Evolutionary conservation across 192 early-diverging fungal species (phyloP), one percentile per base, ranked within the genome.

Genomic region (Phycomyces nitens): DNA sequence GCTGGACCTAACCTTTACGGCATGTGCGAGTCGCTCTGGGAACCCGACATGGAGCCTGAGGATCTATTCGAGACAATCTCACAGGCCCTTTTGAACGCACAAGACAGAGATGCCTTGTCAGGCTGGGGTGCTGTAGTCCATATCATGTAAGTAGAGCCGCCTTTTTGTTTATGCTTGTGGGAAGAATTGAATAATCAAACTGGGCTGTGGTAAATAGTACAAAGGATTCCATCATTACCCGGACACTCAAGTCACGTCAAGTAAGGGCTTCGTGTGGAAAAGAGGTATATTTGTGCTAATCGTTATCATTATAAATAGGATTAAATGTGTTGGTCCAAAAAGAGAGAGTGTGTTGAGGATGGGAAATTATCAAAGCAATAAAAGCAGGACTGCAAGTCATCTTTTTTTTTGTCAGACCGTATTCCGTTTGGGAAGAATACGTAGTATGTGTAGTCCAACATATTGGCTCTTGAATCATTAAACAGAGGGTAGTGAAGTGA

Each of bases 121-220:
- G 97, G 97, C 55, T 99, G 97, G 97, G 97, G 97, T 74, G 94
- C 90, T 52, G 82, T 94, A 52, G 95, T 99, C 22, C 87, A 94
- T 75, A 79, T 98, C 49, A 93, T 98, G 86, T 87, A 82, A 60
- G 83, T 71, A 22, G 16, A 5, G 21, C 18, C 6, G 4, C 15
- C 24, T 38, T 9, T 47, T 34, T 44, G 5, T 74, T 39, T 5
- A 34, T 24, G 18, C 12, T 43, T 40, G 16, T 58, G n/a, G 5
- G 11, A 21, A 21, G 26, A 12, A 14, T 23, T 34, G 53, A 56
- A 20, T 34, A 5, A 27, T 20, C 27, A 23, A 58, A 24, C 12
- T 9, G 16, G 56, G 27, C 2, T 71, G 24, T 24, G 29, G 44
- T 23, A 4, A 23, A 12, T 39, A 85, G 84, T 65, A 99, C 96